These are phyloP conservation scores for Irineochytrium annulatum DNA, from an alignment of 192 early-diverging fungal species.

Conservation along the genomic window DNA sequence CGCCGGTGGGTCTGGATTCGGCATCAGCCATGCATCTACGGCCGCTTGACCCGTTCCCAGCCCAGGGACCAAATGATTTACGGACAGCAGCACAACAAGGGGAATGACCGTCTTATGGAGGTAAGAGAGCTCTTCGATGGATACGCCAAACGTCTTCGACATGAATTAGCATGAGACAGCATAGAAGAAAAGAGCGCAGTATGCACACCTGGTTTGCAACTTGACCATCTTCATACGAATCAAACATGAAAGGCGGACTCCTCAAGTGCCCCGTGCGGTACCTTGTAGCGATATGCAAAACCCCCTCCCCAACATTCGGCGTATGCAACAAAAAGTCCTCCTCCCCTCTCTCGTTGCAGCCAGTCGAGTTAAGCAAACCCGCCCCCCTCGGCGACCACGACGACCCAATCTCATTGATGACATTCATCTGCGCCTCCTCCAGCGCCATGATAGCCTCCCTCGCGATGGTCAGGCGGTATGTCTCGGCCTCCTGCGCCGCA, in stretches of 20 bases:
- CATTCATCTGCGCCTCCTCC: constrained; percentile 15
- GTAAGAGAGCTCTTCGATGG: constrained; percentile 19
- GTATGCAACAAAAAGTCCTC: constrained; percentile 7
- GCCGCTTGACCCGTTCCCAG: neutral
- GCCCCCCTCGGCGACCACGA: neutral
- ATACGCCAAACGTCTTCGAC: constrained; percentile 33
- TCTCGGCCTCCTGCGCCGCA: constrained; percentile 31
- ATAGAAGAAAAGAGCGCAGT: too few species aligned
- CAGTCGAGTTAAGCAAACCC: neutral
- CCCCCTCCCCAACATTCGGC: constrained; percentile 20
- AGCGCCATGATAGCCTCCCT: constrained; percentile 13
- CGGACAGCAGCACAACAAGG: constrained; percentile 24
- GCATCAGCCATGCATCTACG: constrained; percentile 32
- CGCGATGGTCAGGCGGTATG: constrained; percentile 18
- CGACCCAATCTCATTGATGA: constrained; percentile 10
- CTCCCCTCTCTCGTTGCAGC: constrained; percentile 4
- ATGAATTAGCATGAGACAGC: too few species aligned
- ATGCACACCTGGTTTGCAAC: constrained; percentile 19
- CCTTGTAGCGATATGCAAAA: constrained; percentile 13
- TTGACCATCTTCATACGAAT: neutral
- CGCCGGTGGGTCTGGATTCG: constrained; percentile 22
- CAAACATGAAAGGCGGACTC: constrained; percentile 16
- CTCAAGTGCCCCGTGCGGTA: constrained; percentile 29
- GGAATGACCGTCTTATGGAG: constrained; percentile 23
- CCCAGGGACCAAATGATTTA: too few species aligned